Evolutionary conservation across 306 rosid genomes (phyloP), one percentile per base, ranked within the genome.

Genomic region (Senna tora): DNA sequence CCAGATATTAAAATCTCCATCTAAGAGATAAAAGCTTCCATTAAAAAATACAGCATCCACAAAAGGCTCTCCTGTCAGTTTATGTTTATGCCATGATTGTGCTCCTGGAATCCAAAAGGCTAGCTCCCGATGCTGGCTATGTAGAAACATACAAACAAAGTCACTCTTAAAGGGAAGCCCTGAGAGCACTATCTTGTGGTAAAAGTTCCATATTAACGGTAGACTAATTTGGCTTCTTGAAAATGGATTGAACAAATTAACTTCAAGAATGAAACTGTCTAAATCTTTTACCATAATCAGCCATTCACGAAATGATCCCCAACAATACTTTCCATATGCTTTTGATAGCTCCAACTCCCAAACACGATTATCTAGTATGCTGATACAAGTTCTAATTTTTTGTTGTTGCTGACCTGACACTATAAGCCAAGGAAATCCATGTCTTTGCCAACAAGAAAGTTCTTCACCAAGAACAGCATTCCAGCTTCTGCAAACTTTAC

Each of bases 231-330:
- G 77, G 15, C 68, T 68, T 67, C 46, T 12, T 11, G 88, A 71
- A 71, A 89, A 89, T 17, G 89, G 91, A 59, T 89, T 86, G 69
- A 84, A 57, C 78, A 89, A 69, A 56, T 59, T 74, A 52, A 84
- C 66, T 25, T 80, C 81, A 61, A 89, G 80, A 58, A 22, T 21
- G 71, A 61, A 84, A 76, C 21, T 76, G 17, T 65, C 81, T 42
- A 83, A 20, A 55, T 72, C 73, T 21, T 71, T 77, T 14, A 81
- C 88, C 60, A 89, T 15, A 55, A 89, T 79, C 69, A 86, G 58
- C 95, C 95, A 89, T 34, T 87, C 88, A n/a, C 42, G 74, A 64
- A 77, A 83, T 52, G 90, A 89, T 16, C 96, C 96, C 96, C 96
- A 89, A 47, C 80, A 79, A 66, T 79, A 85, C 68, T 67, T 82